Percentiles rank a stretch among this genome's conserved stretches.
phyloP scores from a whole-genome alignment of 345 rosid genomes.

The Leavenworthia alabamica region DNA sequence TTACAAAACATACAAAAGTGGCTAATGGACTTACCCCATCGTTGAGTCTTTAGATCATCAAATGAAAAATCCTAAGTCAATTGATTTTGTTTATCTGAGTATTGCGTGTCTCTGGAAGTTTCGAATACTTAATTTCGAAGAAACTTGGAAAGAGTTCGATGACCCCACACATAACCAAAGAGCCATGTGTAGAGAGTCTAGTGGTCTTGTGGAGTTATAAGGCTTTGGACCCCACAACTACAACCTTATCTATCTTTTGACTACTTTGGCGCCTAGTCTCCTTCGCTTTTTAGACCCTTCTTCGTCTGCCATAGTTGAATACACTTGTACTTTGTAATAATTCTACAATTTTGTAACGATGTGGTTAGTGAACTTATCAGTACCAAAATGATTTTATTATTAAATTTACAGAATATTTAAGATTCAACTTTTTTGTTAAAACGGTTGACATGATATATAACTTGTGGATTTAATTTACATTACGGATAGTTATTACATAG shows the following conservation, averaged over 20 bases:
- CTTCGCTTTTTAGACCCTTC: neutral
- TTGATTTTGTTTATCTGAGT: neutral
- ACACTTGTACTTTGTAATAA: too few relatives aligned
- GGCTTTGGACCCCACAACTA: neutral
- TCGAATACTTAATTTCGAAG: neutral
- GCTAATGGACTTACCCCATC: conserved; percentile 16
- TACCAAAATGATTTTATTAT: neutral
- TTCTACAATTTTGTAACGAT: neutral
- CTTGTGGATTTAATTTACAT: neutral
- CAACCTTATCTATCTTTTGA: neutral
- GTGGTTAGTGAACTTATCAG: neutral
- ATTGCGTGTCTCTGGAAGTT: neutral
- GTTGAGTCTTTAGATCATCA: conserved; percentile 9
- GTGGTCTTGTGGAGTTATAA: conserved; percentile 2
- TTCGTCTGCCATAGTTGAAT: neutral
- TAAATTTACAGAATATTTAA: neutral
- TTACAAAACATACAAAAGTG: too few relatives aligned
- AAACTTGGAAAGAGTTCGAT: neutral
- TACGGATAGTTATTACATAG: too few relatives aligned
- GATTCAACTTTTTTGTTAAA: neutral
- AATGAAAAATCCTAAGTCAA: neutral
- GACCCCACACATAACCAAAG: conserved; percentile 10
- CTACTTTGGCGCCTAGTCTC: neutral
- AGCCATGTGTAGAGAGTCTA: conserved; percentile 1
- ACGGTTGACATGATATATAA: neutral